phyloP scores from a whole-genome alignment of 1,284 basidiomycete species.

The Abortiporus biennis region DNA sequence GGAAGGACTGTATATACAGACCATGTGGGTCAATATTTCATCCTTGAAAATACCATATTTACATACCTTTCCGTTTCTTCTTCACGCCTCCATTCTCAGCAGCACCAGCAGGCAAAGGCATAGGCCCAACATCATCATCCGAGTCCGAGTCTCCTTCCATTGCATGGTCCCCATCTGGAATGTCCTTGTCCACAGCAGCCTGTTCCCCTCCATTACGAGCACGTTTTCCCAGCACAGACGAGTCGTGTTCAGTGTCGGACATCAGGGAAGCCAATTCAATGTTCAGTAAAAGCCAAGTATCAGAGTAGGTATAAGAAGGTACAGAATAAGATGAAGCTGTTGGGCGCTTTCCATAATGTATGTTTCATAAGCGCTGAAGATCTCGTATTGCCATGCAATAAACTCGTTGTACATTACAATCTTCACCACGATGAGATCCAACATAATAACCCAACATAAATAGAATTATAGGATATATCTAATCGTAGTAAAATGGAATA shows the following conservation, averaged over 20 bases:
- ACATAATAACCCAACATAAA: too few species aligned
- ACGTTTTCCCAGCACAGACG: conserved; percentile 60
- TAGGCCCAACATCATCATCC: conserved; percentile 72
- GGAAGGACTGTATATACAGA: conserved; percentile 45
- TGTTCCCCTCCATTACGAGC: conserved; percentile 32
- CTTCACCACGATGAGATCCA: too few species aligned
- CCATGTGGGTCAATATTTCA: not conserved
- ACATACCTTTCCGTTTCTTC: conserved; percentile 70
- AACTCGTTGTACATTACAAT: too few species aligned
- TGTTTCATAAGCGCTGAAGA: too few species aligned
- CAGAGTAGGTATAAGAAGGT: too few species aligned
- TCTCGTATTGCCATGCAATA: too few species aligned
- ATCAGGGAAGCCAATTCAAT: too few species aligned
- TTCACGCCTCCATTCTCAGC: conserved; percentile 34
- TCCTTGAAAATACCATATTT: too few species aligned
- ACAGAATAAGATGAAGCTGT: too few species aligned
- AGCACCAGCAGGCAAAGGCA: conserved; percentile 57
- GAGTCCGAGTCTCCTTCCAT: conserved; percentile 37
- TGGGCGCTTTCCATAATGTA: too few species aligned
- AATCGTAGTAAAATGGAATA: not conserved
- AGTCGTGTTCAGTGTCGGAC: conserved; percentile 35
- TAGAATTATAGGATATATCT: not conserved
- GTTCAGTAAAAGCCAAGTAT: too few species aligned
- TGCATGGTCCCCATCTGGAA: conserved; percentile 6
- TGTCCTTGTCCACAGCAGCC: conserved; percentile 10